Conservation (phyloP, 2,329 filamentous ascomycete species). For the Colletotrichum shisoi region DNA sequence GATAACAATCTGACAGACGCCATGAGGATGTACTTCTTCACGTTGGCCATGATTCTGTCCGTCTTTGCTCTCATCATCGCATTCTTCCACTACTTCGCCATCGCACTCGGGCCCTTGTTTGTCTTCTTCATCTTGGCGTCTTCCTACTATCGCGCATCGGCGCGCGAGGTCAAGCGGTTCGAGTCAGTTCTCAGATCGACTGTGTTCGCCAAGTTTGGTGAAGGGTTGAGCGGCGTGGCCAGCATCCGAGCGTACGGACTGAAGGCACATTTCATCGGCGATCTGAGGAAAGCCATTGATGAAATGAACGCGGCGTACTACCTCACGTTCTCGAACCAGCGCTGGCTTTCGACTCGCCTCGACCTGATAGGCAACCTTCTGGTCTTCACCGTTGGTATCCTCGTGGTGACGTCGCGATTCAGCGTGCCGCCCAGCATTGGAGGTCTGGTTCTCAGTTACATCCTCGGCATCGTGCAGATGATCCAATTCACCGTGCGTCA, state of each 20-base stretch:
- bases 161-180: constrained; percentile 92
- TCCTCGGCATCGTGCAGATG: constrained; percentile 92
- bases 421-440: constrained; percentile 82
- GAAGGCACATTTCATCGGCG: constrained; percentile 73
- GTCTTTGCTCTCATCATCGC: constrained; percentile 91
- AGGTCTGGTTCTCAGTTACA: constrained; percentile 90
- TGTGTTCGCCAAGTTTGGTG: constrained; percentile 90
- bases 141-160: constrained; percentile 87
- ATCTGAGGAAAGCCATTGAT: constrained; percentile 78
- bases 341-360: constrained; percentile 87
- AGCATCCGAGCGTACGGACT: constrained; percentile 91
- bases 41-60: constrained; percentile 79
- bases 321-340: constrained; percentile 92
- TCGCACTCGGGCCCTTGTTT: constrained; percentile 70
- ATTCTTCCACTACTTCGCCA: constrained; percentile 89
- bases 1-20: constrained; percentile 90
- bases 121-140: constrained; percentile 82
- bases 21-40: constrained; percentile 91
- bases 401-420: constrained; percentile 92
- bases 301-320: constrained; percentile 95
- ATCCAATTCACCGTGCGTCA: constrained; percentile 95
- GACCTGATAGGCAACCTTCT: constrained; percentile 84
- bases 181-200: constrained; percentile 86
- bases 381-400: constrained; percentile 85
- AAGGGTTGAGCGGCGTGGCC: constrained; percentile 83